These are phyloP conservation scores for Trichophyton simii DNA, from an alignment of 2,329 filamentous ascomycete genomes.

Conservation along the genomic window DNA sequence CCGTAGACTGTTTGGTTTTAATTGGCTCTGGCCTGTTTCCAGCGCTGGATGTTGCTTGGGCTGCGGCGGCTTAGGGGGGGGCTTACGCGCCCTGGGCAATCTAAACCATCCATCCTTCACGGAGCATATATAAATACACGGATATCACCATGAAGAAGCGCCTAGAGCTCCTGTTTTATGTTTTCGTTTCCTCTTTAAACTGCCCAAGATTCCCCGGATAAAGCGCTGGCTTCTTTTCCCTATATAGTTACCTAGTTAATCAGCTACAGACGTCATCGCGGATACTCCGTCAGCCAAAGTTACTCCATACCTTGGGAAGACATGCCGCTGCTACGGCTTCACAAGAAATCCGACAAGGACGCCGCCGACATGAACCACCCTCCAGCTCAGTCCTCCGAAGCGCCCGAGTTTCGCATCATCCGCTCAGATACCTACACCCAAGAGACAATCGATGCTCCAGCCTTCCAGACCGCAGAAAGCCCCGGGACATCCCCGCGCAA, in stretches of 20 bases:
- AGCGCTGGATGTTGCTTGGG: neutral
- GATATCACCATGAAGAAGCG: neutral
- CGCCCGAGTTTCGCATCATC: conserved; percentile 68
- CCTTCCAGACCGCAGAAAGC: conserved; percentile 11
- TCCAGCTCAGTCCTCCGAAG: conserved; percentile 11
- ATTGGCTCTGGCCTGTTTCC: neutral
- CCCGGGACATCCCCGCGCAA: conserved; percentile 13
- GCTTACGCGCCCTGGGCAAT: conserved; percentile 2
- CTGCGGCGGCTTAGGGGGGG: neutral
- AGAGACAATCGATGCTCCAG: conserved; percentile 64
- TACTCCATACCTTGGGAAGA: neutral
- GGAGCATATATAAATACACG: neutral
- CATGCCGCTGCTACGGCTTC: conserved; percentile 48
- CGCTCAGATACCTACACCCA: conserved; percentile 70
- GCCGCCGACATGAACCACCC: conserved; percentile 13
- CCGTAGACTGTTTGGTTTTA: neutral
- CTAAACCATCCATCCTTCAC: neutral
- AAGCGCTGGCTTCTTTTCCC: neutral
- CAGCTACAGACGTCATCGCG: conserved; percentile 2
- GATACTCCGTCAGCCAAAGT: too few species aligned
- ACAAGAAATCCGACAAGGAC: conserved; percentile 46
- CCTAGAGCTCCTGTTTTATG: neutral
- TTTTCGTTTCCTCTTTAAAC: neutral
- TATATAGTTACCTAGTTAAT: neutral
- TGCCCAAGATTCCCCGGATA: neutral